These are phyloP conservation scores for Crassisporium funariophilum DNA, from an alignment of 768 basidiomycete species.

Conservation along the genomic window DNA sequence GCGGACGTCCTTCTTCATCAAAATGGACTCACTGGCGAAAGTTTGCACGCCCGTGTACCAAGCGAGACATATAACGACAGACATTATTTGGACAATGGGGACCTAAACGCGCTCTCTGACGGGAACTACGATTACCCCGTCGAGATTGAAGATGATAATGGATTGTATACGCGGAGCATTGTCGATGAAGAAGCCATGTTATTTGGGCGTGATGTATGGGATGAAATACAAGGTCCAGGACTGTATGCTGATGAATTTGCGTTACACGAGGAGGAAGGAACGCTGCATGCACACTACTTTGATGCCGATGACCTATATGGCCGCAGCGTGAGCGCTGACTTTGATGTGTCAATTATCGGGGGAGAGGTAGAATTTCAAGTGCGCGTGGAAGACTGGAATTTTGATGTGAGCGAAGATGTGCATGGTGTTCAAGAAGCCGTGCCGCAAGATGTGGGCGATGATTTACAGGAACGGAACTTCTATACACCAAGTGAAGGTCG, in stretches of 20 bases:
- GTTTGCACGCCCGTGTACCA: background rate
- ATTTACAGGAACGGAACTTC: too few relatives aligned
- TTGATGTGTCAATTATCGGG: conserved; percentile 1
- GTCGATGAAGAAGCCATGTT: background rate
- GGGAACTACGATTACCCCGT: conserved; percentile 4
- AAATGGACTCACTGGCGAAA: background rate
- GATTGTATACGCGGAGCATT: background rate
- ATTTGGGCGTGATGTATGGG: background rate
- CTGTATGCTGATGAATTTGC: background rate
- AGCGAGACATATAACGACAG: background rate
- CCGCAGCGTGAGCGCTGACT: conserved; percentile 3
- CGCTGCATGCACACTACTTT: conserved; percentile 3
- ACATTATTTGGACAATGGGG: conserved; percentile 3
- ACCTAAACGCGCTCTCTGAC: background rate
- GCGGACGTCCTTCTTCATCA: background rate
- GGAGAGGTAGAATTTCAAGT: conserved; percentile 2
- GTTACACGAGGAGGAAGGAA: background rate
- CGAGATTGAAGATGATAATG: conserved; percentile 6
- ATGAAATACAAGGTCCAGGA: too few relatives aligned
- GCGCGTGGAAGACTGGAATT: too few relatives aligned
- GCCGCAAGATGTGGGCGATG: too few relatives aligned
- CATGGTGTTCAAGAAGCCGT: too few relatives aligned
- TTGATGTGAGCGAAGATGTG: conserved; percentile 1
- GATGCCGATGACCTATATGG: conserved; percentile 20
- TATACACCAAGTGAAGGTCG: too few relatives aligned